These are phyloP conservation scores for Termitomyces sp. DNA, from an alignment of 1,284 basidiomycete genomes.

Conservation along the genomic window DNA sequence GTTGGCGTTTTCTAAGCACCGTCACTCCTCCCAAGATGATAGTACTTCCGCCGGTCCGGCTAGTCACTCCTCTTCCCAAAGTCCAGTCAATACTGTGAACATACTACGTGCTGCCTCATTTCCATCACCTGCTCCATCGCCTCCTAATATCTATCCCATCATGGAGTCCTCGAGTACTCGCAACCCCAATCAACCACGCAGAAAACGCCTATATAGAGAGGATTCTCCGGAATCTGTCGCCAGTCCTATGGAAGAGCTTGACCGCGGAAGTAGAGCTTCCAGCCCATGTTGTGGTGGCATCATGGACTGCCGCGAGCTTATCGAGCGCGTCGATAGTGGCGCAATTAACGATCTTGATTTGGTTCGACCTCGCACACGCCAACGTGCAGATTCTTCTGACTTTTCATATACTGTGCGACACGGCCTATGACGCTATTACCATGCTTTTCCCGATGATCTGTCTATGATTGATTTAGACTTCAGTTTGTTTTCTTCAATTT, in stretches of 20 bases:
- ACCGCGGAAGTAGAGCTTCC: slow-evolving; percentile 15
- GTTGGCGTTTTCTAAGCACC: slow-evolving; percentile 27
- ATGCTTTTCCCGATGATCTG: background rate
- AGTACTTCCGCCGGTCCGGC: slow-evolving; percentile 3
- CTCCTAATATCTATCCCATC: slow-evolving; percentile 17
- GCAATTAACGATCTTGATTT: slow-evolving; percentile 13
- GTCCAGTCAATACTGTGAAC: slow-evolving; percentile 1
- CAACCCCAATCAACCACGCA: slow-evolving; percentile 7
- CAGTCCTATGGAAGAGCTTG: slow-evolving; percentile 7
- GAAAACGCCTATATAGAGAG: slow-evolving; percentile 23
- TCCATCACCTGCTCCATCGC: slow-evolving; percentile 23
- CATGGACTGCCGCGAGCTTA: slow-evolving; percentile 43
- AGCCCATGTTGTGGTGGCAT: slow-evolving; percentile 45
- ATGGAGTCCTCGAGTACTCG: slow-evolving; percentile 10
- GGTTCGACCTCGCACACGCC: slow-evolving; percentile 12
- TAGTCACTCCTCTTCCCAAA: slow-evolving; percentile 7
- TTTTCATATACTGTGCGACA: background rate
- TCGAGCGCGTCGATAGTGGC: slow-evolving; percentile 29
- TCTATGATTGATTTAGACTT: background rate
- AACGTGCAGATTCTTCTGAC: slow-evolving; percentile 11
- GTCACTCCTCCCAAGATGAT: slow-evolving; percentile 3
- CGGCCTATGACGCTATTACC: slow-evolving; percentile 5
- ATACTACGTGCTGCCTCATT: slow-evolving; percentile 16
- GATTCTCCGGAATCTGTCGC: slow-evolving; percentile 20
- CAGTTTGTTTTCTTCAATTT: background rate